A percentile compares a stretch with the other conserved stretches of the same genome.
phyloP scores from a whole-genome alignment of 768 basidiomycete genomes.

The Russula lepida region DNA sequence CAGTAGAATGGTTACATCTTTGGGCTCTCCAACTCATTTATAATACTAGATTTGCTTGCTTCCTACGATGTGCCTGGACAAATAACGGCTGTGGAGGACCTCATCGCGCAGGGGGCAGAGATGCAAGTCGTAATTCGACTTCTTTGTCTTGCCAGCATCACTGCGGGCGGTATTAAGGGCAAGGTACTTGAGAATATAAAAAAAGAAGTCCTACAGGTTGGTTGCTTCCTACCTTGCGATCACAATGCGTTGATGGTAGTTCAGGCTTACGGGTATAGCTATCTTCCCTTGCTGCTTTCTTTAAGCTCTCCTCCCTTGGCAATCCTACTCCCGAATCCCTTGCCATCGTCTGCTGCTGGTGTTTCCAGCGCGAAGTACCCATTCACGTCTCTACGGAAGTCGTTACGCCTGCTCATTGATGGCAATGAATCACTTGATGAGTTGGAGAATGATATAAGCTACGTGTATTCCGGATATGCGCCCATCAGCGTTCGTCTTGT shows the following conservation, averaged over 20 bases:
- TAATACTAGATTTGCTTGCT: conserved; percentile 72
- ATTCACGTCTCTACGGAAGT: conserved; percentile 67
- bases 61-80: conserved; percentile 81
- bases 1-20: conserved; percentile 8
- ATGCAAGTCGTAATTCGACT: conserved; percentile 72
- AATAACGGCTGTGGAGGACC: conserved; percentile 79
- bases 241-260: conserved; percentile 24
- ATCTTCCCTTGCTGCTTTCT: conserved; percentile 59
- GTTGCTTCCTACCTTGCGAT: conserved; percentile 5
- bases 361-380: conserved; percentile 52
- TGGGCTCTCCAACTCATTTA: conserved; percentile 5
- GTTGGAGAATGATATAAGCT: conserved; percentile 90
- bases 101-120: conserved; percentile 81
- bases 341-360: conserved; percentile 42
- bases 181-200: conserved; percentile 84
- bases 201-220: conserved; percentile 80
- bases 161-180: conserved; percentile 76
- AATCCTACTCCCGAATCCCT: conserved; percentile 57
- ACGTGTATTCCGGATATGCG: conserved; percentile 94
- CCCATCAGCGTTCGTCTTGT: conserved; percentile 87
- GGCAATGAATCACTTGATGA: conserved; percentile 73
- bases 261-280: conserved; percentile 70
- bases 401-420: conserved; percentile 86
- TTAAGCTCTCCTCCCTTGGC: conserved; percentile 59
- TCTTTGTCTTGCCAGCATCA: conserved; percentile 79